phyloP scores from a whole-genome alignment of 1,284 basidiomycete species.

The Ceratobasidium sp. region DNA sequence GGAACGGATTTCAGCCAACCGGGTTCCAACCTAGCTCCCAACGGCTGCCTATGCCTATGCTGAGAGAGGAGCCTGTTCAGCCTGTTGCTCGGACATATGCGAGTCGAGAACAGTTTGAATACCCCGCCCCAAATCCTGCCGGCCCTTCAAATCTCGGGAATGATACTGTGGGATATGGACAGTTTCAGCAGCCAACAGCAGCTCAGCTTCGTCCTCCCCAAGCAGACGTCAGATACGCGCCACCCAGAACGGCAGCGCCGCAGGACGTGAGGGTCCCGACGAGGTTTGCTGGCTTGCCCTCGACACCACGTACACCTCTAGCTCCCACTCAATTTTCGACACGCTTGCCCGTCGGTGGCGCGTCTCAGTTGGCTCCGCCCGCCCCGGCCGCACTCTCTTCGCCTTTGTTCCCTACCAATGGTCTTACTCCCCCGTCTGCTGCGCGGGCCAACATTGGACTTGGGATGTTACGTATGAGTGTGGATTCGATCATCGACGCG shows the following conservation, averaged over 20 bases:
- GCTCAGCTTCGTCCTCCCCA: background rate
- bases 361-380: background rate
- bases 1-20: background rate
- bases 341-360: too few species aligned
- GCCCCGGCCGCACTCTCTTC: background rate
- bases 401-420: background rate
- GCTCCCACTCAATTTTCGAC: background rate
- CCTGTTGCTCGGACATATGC: background rate
- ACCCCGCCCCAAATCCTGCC: background rate
- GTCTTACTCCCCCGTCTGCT: background rate
- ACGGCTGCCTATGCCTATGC: background rate
- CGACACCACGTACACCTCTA: background rate
- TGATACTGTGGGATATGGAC: too few species aligned
- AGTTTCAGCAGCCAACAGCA: background rate
- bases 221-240: background rate
- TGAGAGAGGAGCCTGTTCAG: background rate
- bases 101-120: background rate
- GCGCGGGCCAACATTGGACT: slow-evolving; percentile 15
- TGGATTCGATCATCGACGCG: slow-evolving; percentile 41
- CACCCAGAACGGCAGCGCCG: background rate
- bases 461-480: slow-evolving; percentile 38
- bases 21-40: background rate
- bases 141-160: background rate
- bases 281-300: background rate
- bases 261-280: background rate